Evolutionary conservation across 768 basidiomycete genomes (phyloP), one percentile per base, ranked within the genome.

Genomic region (Leccinum subgranulosum): DNA sequence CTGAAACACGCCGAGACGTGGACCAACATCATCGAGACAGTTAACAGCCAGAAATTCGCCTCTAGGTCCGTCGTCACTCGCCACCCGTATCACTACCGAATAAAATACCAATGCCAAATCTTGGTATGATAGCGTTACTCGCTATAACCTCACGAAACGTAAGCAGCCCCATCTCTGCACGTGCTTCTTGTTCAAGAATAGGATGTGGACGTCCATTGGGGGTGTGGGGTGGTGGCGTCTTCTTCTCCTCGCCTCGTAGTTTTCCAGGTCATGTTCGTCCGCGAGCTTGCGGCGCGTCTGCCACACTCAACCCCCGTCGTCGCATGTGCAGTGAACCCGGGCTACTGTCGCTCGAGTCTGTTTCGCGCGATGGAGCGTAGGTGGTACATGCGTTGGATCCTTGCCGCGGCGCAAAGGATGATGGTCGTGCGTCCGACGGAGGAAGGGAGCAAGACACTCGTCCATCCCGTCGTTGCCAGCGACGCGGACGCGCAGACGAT

Each of bases 401-500:
- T 57, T 12, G 27, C 51, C 7, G 6, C 59, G 17, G 45, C 64
- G 33, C 58, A 56, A 34, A 43, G 7, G 2, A 12, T 64, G 31
- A 14, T 73, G 5, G 41, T 17, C 25, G 69, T 65, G 6, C 64
- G 70, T 8, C 56, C 73, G 19, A 33, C 73, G 0, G 73, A 74
- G 57, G 61, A 66, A 45, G 75, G 75, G 19, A 65, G 71, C 46
- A 68, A 69, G 19, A 72, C 70, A 19, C 60, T 77, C 12, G 57
- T 74, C 1, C 66, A 66, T 14, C 69, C 71, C 4, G 69, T 68
- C 41, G 47, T 74, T 6, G 63, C 64, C 1, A 55, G 56, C 12
- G 49, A 49, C 12, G 49, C 19, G n/a, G 19, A 10, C 0, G 49
- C 29, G 28, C 49, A 12, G 11, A 29, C 59, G 29, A 51, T 60